These are phyloP conservation scores for Tilletia caries DNA, from an alignment of 1,284 basidiomycete genomes.

Conservation along the genomic window DNA sequence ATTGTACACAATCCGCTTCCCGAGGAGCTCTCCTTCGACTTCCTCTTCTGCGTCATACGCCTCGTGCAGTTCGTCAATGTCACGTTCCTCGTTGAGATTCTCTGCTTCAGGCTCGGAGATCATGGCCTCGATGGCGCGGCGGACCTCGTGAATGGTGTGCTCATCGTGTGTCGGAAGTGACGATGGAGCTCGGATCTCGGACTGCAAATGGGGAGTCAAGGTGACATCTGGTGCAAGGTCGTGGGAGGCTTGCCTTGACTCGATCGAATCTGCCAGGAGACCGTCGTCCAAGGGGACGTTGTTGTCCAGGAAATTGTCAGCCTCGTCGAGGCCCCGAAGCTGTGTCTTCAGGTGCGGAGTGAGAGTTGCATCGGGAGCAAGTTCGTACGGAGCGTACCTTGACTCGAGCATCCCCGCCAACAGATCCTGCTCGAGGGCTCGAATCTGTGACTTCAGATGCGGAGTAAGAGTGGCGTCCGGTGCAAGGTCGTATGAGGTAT, in stretches of 20 bases:
- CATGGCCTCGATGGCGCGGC: background rate
- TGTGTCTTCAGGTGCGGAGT: too few relatives aligned
- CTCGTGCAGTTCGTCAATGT: background rate
- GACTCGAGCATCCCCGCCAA: too few relatives aligned
- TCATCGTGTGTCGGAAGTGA: too few relatives aligned
- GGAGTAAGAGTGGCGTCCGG: background rate
- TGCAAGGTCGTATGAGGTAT: background rate
- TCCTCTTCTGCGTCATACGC: background rate
- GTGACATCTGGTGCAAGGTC: background rate
- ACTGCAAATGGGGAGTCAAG: background rate
- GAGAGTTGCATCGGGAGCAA: background rate
- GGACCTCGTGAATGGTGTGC: too few relatives aligned
- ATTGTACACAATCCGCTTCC: constrained; percentile 28
- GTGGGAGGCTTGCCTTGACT: background rate
- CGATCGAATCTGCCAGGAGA: background rate
- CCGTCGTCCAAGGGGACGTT: background rate
- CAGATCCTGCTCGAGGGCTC: background rate
- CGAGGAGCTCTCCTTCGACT: background rate
- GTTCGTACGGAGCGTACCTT: background rate
- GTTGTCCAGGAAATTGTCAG: too few relatives aligned
- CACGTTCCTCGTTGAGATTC: background rate
- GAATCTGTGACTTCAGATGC: too few relatives aligned
- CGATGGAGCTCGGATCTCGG: background rate
- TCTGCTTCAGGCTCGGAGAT: background rate
- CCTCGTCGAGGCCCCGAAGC: constrained; percentile 9